Evolutionary conservation across 2,329 filamentous ascomycete genomes (phyloP).

Genomic region (Hymenoscyphus linearis): DNA sequence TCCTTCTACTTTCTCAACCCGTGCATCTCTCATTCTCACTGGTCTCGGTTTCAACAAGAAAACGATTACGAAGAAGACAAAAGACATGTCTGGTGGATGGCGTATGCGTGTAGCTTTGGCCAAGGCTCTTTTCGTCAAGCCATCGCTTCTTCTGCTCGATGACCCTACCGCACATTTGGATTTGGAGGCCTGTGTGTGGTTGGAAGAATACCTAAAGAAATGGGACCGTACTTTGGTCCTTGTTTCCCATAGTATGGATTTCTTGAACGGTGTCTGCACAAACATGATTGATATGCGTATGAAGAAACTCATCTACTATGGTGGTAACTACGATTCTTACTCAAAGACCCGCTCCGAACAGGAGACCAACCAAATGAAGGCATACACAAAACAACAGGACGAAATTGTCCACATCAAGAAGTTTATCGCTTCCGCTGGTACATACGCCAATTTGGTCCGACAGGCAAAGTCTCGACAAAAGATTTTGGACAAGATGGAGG

Average conservation of each 20-base stretch:
- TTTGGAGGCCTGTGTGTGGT: slow-evolving; percentile 98
- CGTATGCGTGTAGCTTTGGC: slow-evolving; percentile 97
- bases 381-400: slow-evolving; percentile 97
- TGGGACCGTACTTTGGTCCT: slow-evolving; percentile 97
- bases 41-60: slow-evolving; percentile 99
- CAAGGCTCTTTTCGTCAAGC: slow-evolving; percentile 98
- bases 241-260: slow-evolving; percentile 97
- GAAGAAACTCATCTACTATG: slow-evolving; percentile 90
- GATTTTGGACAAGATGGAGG: slow-evolving; percentile 99
- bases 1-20: slow-evolving; percentile 91
- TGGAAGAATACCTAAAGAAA: slow-evolving; percentile 99
- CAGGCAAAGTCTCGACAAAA: slow-evolving; percentile 99
- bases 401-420: slow-evolving; percentile 99
- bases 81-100: slow-evolving; percentile 99
- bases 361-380: slow-evolving; percentile 98
- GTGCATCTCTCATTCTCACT: slow-evolving; percentile 92
- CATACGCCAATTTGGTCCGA: slow-evolving; percentile 97
- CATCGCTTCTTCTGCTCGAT: slow-evolving; percentile 89
- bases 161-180: slow-evolving; percentile 99
- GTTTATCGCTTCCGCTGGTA: slow-evolving; percentile 99
- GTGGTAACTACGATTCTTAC: slow-evolving; percentile 99
- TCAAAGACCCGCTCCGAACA: slow-evolving; percentile 90
- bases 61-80: slow-evolving; percentile 98
- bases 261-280: slow-evolving; percentile 96
- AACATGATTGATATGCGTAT: slow-evolving; percentile 98